These are phyloP conservation scores for Trichocomaceae sp. DNA, from an alignment of 2,329 filamentous ascomycete species.

Conservation along the genomic window DNA sequence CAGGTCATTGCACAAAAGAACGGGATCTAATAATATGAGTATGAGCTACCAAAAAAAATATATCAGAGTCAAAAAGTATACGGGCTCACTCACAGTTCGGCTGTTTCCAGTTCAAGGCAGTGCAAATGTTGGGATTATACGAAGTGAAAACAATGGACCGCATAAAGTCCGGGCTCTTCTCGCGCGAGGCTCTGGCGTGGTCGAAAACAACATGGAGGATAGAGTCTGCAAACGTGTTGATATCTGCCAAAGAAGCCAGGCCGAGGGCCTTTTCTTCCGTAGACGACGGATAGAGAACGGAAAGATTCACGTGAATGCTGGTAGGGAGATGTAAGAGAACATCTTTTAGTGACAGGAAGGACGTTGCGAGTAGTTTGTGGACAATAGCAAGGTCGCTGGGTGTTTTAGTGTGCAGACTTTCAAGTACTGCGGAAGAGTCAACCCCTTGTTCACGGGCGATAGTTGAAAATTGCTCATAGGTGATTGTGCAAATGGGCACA, in stretches of 20 bases:
- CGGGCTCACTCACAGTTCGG: slow-evolving; percentile 69
- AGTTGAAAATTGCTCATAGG: slow-evolving; percentile 52
- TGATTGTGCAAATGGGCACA: slow-evolving; percentile 73
- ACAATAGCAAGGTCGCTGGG: slow-evolving; percentile 52
- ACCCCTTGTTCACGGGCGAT: slow-evolving; percentile 35
- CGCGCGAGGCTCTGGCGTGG: slow-evolving; percentile 66
- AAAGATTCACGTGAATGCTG: slow-evolving; percentile 82
- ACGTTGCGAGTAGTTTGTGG: slow-evolving; percentile 65
- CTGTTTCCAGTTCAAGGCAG: slow-evolving; percentile 97
- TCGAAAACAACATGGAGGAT: slow-evolving; percentile 84
- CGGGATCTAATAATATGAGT: slow-evolving; percentile 55
- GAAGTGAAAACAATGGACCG: slow-evolving; percentile 90
- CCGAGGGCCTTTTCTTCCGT: slow-evolving; percentile 64
- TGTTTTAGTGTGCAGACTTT: slow-evolving; percentile 27
- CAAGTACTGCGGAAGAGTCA: slow-evolving; percentile 22
- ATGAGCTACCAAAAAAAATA: not conserved
- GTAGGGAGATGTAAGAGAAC: slow-evolving; percentile 68
- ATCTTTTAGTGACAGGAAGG: slow-evolving; percentile 72
- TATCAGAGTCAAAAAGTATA: not conserved
- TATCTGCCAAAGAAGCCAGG: slow-evolving; percentile 68
- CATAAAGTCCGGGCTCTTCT: slow-evolving; percentile 63
- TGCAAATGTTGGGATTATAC: slow-evolving; percentile 84
- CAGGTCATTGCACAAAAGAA: slow-evolving; percentile 90
- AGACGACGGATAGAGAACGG: slow-evolving; percentile 75
- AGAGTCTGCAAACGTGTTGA: slow-evolving; percentile 79